Evolutionary conservation across 176 grass and related monocot genomes (phyloP), one percentile per base, ranked within the genome.

Genomic region (Eragrostis curvula): DNA sequence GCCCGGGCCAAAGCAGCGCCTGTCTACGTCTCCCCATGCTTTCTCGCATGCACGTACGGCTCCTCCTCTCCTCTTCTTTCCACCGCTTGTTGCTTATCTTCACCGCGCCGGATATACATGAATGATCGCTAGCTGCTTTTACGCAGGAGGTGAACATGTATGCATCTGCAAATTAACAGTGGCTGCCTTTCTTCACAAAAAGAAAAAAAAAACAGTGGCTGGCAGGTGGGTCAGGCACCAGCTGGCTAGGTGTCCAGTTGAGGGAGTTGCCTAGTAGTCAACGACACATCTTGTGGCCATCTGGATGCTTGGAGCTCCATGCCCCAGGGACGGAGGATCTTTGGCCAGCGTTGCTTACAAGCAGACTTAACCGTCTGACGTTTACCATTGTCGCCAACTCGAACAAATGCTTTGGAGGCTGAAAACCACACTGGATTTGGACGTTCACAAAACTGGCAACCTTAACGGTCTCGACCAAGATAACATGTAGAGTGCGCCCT

Each of bases 1-100:
- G n/a, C n/a, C n/a, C 60, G 21, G 29, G 85, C 53, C 12, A 79
- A 29, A 25, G 61, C 29, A 69, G 5, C 17, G 32, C 1, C 27
- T 10, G 73, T 83, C 69, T 28, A 0, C 58, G 12, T 64, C 80
- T 20, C 63, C 18, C 6, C 24, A 50, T 61, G 82, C 44, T 79
- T 74, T 74, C 68, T 62, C 27, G 62, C 87, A 89, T 71, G 82
- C 55, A 85, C 87, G 82, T 85, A 89, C 70, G 70, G 51, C 87
- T 84, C 68, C 55, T 3, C 74, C 20, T 29, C 87, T 84, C 68
- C 55, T 3, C 74, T 25, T 29, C 48, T 65, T 45, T 20, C 23
- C 53, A 43, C 41, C 53, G 43, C 46, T 20, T 16, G 32, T 20
- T 16, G 32, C 21, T 8, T 3, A 21, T 43, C 32, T 24, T 36